Conservation (phyloP, 2,329 filamentous ascomycete species). For the Amphichorda felina region DNA sequence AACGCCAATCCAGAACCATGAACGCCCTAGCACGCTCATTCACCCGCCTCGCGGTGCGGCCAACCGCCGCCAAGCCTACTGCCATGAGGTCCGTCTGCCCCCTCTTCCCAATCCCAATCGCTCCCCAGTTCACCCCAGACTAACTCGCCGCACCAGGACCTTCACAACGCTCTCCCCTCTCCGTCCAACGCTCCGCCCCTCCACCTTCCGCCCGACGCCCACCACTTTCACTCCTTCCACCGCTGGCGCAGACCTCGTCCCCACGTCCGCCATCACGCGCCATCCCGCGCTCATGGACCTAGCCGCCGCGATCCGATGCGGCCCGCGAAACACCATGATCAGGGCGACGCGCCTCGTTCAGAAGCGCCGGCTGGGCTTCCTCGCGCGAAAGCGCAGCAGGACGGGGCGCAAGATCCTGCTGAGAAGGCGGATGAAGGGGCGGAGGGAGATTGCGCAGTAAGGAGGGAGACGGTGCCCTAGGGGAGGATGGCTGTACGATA, state of each 20-base stretch:
- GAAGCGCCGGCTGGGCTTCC: constrained; percentile 47
- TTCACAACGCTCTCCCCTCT: constrained; percentile 38
- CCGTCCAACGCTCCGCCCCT: constrained; percentile 30
- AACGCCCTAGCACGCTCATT: constrained; percentile 2
- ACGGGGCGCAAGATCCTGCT: constrained; percentile 40
- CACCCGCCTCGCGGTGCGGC: constrained; percentile 4
- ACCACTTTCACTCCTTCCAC: constrained; percentile 16
- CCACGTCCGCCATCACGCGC: constrained; percentile 31
- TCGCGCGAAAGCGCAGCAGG: constrained; percentile 35
- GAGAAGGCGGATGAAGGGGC: constrained; percentile 39
- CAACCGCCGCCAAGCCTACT: constrained; percentile 1
- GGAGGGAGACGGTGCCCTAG: neutral
- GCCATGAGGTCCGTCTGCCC: neutral
- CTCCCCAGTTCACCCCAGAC: neutral
- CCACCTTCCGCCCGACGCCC: constrained; percentile 17
- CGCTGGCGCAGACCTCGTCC: constrained; percentile 29
- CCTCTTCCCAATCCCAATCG: neutral
- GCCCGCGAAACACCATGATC: constrained; percentile 46
- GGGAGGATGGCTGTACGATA: neutral
- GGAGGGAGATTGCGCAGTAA: constrained; percentile 27
- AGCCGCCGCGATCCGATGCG: constrained; percentile 46
- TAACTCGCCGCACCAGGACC: constrained; percentile 16
- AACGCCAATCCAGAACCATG: neutral
- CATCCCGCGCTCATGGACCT: constrained; percentile 37
- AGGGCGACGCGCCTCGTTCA: constrained; percentile 40